Conservation (phyloP, 768 basidiomycete genomes). For the Amanita jacksonii region DNA sequence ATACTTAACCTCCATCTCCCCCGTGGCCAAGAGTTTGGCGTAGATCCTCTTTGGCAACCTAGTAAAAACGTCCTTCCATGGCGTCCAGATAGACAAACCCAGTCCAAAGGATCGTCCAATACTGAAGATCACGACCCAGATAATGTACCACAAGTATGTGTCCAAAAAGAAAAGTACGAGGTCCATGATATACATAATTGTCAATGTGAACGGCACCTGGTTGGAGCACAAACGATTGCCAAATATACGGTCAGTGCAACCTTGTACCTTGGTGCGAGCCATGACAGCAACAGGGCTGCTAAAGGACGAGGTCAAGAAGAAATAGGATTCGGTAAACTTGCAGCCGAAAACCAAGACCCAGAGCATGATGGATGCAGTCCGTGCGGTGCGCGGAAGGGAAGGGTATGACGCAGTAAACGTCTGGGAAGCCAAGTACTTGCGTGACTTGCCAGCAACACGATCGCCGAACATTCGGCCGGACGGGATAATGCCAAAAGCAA, state of each 20-base stretch:
- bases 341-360: constrained; percentile 95
- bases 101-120: constrained; percentile 85
- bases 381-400: constrained; percentile 55
- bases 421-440: constrained; percentile 98
- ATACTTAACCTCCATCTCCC: constrained; percentile 99
- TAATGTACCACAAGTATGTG: constrained; percentile 99
- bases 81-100: constrained; percentile 97
- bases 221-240: constrained; percentile 77
- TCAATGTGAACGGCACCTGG: constrained; percentile 88
- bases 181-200: constrained; percentile 99
- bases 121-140: constrained; percentile 95
- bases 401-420: constrained; percentile 99
- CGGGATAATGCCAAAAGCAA: constrained; percentile 82
- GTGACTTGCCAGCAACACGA: constrained; percentile 91
- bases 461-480: constrained; percentile 99
- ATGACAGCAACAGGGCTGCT: constrained; percentile 93
- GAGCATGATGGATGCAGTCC: constrained; percentile 74
- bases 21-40: constrained; percentile 91
- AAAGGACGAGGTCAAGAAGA: constrained; percentile 97
- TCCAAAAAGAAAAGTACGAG: constrained; percentile 97
- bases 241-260: constrained; percentile 79
- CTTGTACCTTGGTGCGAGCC: constrained; percentile 90
- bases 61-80: constrained; percentile 97
- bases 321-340: constrained; percentile 96
- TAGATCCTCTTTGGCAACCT: constrained; percentile 96